Evolutionary conservation across 1,284 basidiomycete genomes (phyloP), one percentile per base, ranked within the genome.

Genomic region (Anthracocystis setariae): DNA sequence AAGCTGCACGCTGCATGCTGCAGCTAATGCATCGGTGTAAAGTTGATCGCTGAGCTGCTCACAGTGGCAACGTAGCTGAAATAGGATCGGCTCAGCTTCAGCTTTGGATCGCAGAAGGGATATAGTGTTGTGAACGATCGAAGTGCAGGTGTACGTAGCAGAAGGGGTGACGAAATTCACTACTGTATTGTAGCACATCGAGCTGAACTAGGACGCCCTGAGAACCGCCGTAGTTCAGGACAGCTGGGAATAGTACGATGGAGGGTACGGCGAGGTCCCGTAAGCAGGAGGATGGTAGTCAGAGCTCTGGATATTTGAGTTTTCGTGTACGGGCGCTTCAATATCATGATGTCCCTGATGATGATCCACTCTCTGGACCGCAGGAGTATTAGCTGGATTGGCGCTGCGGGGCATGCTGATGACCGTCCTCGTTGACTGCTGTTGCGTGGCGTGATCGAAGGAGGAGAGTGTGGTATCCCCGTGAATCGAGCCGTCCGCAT

Each of bases 231-330:
- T 29, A 29, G 5, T 29, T 29, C 29, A 29, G 7, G 29, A 12
- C 43, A 27, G 12, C 45, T 49, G 65, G 1, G 67, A 61, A 35
- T 71, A 61, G 25, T 71, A 71, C 9, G 61, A 65, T 17, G 67
- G 67, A 9, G 67, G 67, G 45, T 65, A 61, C 4, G 58, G 62
- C n/a, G 67, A 71, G 15, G 61, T 71, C 15, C 57, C 67, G 39
- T 71, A 71, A 7, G 67, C 67, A 8, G 67, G 67, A 5, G 67
- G 67, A 18, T 39, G 53, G 27, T 61, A 48, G 23, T 67, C 53
- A 2, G n/a, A 21, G 20, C 42, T 66, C 2, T 35, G 48, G 0
- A 38, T 5, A n/a, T 15, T 33, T 5, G 43, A 13, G 5, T 43
- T n/a, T 18, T 23, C 40, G 27, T 37, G 45, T 4, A 50, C 21